Percentiles rank a stretch among this genome's conserved stretches.
Conservation (phyloP, 257 asterid species). For the Nyctanthes arbortristis region DNA sequence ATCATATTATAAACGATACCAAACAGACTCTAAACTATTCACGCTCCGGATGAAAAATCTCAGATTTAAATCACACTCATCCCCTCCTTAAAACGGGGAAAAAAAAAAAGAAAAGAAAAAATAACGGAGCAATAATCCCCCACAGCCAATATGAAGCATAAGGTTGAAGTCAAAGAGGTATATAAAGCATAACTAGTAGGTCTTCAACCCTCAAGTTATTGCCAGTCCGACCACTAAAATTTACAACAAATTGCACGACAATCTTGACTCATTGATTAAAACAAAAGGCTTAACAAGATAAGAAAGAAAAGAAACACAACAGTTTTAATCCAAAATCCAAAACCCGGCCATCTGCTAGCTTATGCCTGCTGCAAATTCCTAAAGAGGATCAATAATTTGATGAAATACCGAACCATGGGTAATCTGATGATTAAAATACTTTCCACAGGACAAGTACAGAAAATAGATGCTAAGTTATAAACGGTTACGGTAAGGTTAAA, state of each 20-base stretch:
- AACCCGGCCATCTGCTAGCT: constrained; percentile 28
- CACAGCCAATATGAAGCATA: too few species aligned
- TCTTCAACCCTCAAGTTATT: background rate
- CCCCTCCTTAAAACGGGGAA: too few species aligned
- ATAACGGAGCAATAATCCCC: too few species aligned
- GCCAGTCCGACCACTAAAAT: background rate
- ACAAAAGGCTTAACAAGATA: background rate
- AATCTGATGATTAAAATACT: constrained; percentile 25
- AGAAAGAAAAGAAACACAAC: constrained; percentile 4
- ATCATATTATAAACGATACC: too few species aligned
- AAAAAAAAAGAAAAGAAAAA: too few species aligned
- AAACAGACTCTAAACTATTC: too few species aligned
- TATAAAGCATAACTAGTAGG: background rate
- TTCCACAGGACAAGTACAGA: constrained; percentile 19
- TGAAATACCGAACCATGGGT: constrained; percentile 17
- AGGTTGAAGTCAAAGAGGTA: too few species aligned
- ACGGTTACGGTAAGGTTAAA: constrained; percentile 11
- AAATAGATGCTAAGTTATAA: constrained; percentile 14
- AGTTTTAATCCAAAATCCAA: constrained; percentile 16
- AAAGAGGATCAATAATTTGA: constrained; percentile 23
- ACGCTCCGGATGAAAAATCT: too few species aligned
- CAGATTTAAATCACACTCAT: too few species aligned
- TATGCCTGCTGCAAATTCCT: constrained; percentile 31
- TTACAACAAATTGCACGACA: too few species aligned
- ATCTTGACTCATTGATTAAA: background rate